Evolutionary conservation across 169 alveolate genomes (phyloP).

Genomic region (Plasmodium malariae): DNA sequence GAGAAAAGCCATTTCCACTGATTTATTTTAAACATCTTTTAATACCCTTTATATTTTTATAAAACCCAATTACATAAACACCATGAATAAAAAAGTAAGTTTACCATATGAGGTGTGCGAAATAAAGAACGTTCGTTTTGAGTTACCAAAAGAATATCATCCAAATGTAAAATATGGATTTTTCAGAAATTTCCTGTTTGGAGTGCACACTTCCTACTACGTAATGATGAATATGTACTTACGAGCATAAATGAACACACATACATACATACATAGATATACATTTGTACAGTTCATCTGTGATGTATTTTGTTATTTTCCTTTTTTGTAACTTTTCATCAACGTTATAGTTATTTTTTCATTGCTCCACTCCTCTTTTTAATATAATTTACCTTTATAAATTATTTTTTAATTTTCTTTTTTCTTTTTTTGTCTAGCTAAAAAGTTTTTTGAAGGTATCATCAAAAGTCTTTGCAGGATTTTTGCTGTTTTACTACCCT

Average conservation of each 20-base stretch:
- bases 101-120: conserved; percentile 61
- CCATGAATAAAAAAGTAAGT: conserved; percentile 52
- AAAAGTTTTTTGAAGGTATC: conserved; percentile 63
- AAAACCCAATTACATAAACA: background rate
- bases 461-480: conserved; percentile 68
- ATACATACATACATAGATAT: no score
- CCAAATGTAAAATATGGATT: conserved; percentile 78
- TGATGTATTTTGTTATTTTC: background rate
- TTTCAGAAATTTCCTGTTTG: conserved; percentile 62
- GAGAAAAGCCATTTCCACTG: background rate
- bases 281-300: background rate
- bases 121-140: conserved; percentile 26
- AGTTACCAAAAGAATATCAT: conserved; percentile 68
- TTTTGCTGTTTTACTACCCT: conserved; percentile 76
- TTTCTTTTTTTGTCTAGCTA: conserved; percentile 41
- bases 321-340: background rate
- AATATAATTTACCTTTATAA: conserved; percentile 3
- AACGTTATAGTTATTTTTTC: background rate
- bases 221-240: conserved; percentile 30
- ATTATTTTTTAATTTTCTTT: conserved; percentile 6
- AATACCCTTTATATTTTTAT: conserved; percentile 12
- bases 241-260: background rate
- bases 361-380: background rate
- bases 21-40: background rate
- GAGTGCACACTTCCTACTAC: conserved; percentile 54